Conservation (phyloP, 805 yeast species). For the Yamadazyma akitaensis region DNA sequence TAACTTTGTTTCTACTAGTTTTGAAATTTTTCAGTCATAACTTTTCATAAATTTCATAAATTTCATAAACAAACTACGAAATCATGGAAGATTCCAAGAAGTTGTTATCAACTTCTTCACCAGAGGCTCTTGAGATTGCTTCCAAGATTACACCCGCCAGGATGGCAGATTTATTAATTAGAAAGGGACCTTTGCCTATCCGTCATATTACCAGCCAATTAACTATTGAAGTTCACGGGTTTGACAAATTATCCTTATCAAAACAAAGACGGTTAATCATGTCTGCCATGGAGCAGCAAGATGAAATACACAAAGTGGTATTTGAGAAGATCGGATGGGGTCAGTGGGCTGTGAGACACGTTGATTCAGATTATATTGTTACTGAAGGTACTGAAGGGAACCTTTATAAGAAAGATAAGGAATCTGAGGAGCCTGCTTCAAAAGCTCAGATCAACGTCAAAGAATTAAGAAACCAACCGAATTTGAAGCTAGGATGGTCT, state of each 20-base stretch:
- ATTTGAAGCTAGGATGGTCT: constrained; percentile 37
- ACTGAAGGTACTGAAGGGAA: constrained; percentile 41
- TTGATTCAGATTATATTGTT: constrained; percentile 42
- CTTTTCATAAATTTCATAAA: too few species aligned
- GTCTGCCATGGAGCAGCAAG: constrained; percentile 80
- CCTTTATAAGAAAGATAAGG: neutral
- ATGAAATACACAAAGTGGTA: constrained; percentile 54
- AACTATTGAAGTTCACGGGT: constrained; percentile 70
- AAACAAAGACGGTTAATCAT: constrained; percentile 89
- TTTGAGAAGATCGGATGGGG: constrained; percentile 98
- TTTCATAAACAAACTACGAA: neutral
- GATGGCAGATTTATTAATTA: constrained; percentile 61
- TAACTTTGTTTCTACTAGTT: neutral
- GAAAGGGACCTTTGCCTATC: constrained; percentile 86
- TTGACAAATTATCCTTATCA: constrained; percentile 74
- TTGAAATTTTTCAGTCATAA: neutral
- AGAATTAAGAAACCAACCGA: constrained; percentile 33
- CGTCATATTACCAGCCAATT: constrained; percentile 83
- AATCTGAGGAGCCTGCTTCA: neutral
- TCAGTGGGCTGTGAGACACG: constrained; percentile 82
- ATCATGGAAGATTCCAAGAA: neutral
- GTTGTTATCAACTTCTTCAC: constrained; percentile 69
- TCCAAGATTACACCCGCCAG: constrained; percentile 77
- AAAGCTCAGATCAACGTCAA: constrained; percentile 20
- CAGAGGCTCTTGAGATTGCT: constrained; percentile 86